phyloP scores from a whole-genome alignment of 352 stramenopile genomes.

The Blastocystis sp. region DNA sequence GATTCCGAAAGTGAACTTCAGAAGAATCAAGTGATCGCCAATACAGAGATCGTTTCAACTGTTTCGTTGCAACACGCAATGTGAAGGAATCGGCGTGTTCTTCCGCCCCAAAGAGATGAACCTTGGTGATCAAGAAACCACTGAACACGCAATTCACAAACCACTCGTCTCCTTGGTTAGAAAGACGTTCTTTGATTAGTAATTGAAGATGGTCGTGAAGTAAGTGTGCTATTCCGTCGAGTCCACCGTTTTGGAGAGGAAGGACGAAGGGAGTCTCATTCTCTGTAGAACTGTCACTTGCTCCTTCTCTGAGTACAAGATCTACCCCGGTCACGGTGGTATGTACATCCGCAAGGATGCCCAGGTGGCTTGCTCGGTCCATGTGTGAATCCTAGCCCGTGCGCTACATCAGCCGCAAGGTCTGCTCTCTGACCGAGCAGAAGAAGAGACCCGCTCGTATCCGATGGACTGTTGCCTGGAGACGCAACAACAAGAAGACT shows the following conservation, averaged over 20 bases:
- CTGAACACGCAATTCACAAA: constrained; percentile 12
- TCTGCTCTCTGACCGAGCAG: constrained; percentile 94
- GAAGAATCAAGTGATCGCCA: not conserved
- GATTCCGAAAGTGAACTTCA: not conserved
- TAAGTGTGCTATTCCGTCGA: not conserved
- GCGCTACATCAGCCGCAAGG: constrained; percentile 92
- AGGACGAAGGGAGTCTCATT: constrained; percentile 68
- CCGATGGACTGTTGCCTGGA: constrained; percentile 87
- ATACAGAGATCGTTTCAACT: too few relatives aligned
- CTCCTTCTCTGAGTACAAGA: constrained; percentile 84
- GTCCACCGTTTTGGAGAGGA: not conserved
- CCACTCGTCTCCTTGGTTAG: constrained; percentile 11
- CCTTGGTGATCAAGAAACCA: not conserved
- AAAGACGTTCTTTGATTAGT: constrained; percentile 67
- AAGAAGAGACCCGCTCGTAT: constrained; percentile 99
- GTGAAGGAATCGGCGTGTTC: too few relatives aligned
- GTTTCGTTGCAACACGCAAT: too few relatives aligned
- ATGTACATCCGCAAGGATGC: constrained; percentile 96
- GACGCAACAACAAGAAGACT: constrained; percentile 73
- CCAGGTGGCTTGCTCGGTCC: constrained; percentile 70
- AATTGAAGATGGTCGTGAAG: constrained; percentile 67
- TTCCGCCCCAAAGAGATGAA: too few relatives aligned
- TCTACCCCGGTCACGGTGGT: constrained; percentile 98
- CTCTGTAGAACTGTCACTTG: constrained; percentile 79
- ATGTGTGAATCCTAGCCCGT: constrained; percentile 75